These are phyloP conservation scores for Ambrosia hybrid DNA, from an alignment of 140 eudicot genomes.

Conservation along the genomic window DNA sequence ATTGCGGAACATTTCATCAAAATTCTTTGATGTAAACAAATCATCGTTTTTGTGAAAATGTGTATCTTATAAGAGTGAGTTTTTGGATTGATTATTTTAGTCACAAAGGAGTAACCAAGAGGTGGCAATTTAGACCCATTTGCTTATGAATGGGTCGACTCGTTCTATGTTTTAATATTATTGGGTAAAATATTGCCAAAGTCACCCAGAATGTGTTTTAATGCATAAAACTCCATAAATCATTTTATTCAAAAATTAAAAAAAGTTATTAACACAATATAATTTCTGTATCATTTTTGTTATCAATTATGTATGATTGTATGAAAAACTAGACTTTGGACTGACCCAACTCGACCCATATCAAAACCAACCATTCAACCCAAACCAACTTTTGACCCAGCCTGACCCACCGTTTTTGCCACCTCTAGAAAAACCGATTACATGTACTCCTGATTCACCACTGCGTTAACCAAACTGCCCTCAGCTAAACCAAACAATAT, in stretches of 20 bases:
- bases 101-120: background rate
- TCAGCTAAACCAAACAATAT: background rate
- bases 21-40: background rate
- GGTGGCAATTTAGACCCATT: background rate
- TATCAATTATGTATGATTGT: no score
- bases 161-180: background rate
- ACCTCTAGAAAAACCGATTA: background rate
- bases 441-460: no score
- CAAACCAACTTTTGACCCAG: background rate
- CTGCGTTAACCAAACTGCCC: no score
- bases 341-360: background rate
- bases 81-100: background rate
- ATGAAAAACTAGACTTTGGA: no score
- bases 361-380: background rate
- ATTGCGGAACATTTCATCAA: background rate
- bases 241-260: background rate
- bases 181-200: background rate
- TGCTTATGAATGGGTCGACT: background rate
- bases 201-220: background rate
- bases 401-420: background rate
- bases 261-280: background rate
- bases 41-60: background rate
- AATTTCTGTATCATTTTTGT: background rate
- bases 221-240: background rate
- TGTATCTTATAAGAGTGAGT: background rate